Conservation (phyloP, 2,329 filamentous ascomycete species). For the Fonsecaea pedrosoi region DNA sequence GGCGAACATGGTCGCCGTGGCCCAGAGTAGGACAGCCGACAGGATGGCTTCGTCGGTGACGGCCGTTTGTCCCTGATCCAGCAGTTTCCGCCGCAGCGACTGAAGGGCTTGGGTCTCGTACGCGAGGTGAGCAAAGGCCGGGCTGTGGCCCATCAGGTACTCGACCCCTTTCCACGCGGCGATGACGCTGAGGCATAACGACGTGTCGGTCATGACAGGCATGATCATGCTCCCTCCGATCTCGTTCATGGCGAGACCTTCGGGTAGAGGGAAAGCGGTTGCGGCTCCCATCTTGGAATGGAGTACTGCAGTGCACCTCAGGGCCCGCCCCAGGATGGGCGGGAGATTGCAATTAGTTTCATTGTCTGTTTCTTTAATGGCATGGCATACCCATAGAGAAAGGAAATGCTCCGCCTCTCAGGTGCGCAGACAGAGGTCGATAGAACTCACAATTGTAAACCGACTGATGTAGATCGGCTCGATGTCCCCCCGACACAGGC, state of each 20-base stretch:
- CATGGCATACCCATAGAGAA: too few relatives aligned
- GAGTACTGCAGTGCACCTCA: slow-evolving; percentile 9
- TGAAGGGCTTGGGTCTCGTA: slow-evolving; percentile 25
- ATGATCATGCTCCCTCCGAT: slow-evolving; percentile 27
- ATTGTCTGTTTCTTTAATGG: too few relatives aligned
- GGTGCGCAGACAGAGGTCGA: neutral
- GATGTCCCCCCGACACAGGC: slow-evolving; percentile 20
- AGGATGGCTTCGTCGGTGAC: slow-evolving; percentile 22
- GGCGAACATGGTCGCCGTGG: slow-evolving; percentile 24
- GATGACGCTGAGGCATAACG: slow-evolving; percentile 23
- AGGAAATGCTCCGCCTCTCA: too few relatives aligned
- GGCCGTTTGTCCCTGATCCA: neutral
- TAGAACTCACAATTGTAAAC: slow-evolving; percentile 24
- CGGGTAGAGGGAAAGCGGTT: slow-evolving; percentile 23
- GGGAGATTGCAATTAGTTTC: too few relatives aligned
- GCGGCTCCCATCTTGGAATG: slow-evolving; percentile 26
- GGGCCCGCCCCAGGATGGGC: too few relatives aligned
- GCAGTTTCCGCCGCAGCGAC: slow-evolving; percentile 16
- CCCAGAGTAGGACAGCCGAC: slow-evolving; percentile 19
- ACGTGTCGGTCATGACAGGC: slow-evolving; percentile 24
- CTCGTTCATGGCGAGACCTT: slow-evolving; percentile 22
- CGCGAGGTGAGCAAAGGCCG: slow-evolving; percentile 15
- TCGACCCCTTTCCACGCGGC: slow-evolving; percentile 25
- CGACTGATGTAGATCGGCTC: slow-evolving; percentile 20
- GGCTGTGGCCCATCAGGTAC: slow-evolving; percentile 10